Base-by-base conservation (phyloP, 1,284 basidiomycete genomes). In the Cerioporus squamosus region DNA sequence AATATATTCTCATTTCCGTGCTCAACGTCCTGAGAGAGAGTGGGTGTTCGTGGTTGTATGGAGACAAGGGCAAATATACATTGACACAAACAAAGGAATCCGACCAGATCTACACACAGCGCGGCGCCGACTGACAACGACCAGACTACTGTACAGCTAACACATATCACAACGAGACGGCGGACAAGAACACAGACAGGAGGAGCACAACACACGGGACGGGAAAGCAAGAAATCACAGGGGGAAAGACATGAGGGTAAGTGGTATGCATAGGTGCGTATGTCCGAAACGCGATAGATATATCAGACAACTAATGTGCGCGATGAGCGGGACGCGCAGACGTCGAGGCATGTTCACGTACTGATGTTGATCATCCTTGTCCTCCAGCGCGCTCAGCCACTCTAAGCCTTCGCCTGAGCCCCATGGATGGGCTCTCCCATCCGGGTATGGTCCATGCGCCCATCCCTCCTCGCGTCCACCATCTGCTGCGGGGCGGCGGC, bases 341-440 rank as follows among this genome's bases (percentile, higher is more conserved):
- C 39, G 48, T 56, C 48, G 45, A 33, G 44, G 54, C 44, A 45
- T 36, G 43, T 45, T 38, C 29, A 56, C 55, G 55, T 51, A 56
- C 48, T 40, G 48, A 50, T 44, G 48, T 10, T 38, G 48, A 46
- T 44, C 39, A 29, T 24, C 24, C 20, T 38, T 45, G 31, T 44
- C 17, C 18, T 18, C n/a, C 45, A 29, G 51, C 51, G 20, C 20
- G 29, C 22, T 55, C 55, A 64, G 22, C 59, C 59, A n/a, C n/a
- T n/a, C n/a, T 29, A 29, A 29, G 60, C 57, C 61, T 66, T 66
- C 15, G 58, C 62, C 51, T 66, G 65, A 15, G 50, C 55, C 31
- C 61, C 57, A 15, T 60, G 57, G 24, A 66, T 52, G n/a, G 54
- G 62, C 47, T 70, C 63, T n/a, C n/a, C 44, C 61, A 66, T 58